Base-by-base conservation (phyloP, 805 yeast genomes). In the Debaryomyces hansenii region DNA sequence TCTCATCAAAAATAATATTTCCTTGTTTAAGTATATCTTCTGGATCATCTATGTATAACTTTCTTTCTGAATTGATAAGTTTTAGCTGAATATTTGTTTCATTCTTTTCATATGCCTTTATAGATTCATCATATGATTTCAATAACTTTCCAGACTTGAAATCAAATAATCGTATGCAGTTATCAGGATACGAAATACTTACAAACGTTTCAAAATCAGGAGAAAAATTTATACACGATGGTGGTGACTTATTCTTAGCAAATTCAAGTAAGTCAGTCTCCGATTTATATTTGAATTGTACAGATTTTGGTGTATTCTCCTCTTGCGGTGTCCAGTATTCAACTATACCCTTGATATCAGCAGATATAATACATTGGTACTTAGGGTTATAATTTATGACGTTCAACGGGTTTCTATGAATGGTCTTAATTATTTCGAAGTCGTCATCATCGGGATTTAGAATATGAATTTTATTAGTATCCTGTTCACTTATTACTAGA, bases 261-360 rank as follows among this genome's bases (percentile, higher is more conserved):
- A 72, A 52, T 14, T 64, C 67, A 47, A 68, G 54, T 39, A 61
- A 51, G 48, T 72, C 71, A 0, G 80, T 75, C 36, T 63, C 56
- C 28, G 73, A 60, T 50, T 75, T 75, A 49, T 56, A 52, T 32
- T 61, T 59, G 55, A 71, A 75, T 14, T 40, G 27, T 14, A 55
- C 45, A 12, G 12, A 42, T 14, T 6, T 42, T 11, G 55, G 58
- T 4, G 45, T 34, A 11, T 40, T 40, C 46, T 33, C 35, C 15
- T 33, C 15, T 3, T 41, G 41, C 3, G 57, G 52, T 6, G 33
- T 34, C 65, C 65, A 62, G 33, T 52, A 49, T 42, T 62, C 66
- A 4, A 60, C 42, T 3, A 60, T 44, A 2, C 66, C 64, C 37
- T 40, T 51, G 2, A 33, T 32, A 41, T 62, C 66, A 5, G 51